A percentile compares a stretch with the other conserved stretches of the same genome.
These are phyloP conservation scores for Leucoagaricus sp. DNA, from an alignment of 1,284 basidiomycete species.

Conservation along the genomic window DNA sequence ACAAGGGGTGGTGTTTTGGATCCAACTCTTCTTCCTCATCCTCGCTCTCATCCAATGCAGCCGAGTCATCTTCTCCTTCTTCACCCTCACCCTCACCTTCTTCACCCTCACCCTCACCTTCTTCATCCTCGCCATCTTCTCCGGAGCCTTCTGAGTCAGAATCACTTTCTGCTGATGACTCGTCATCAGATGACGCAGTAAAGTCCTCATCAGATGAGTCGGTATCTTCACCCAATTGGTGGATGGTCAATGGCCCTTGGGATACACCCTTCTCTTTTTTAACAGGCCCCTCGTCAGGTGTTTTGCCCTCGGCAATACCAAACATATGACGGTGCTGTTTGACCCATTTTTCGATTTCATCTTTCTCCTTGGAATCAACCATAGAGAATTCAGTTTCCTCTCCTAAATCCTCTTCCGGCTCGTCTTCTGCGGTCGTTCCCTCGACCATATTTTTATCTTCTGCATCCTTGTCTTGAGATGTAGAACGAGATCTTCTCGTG, in stretches of 20 bases:
- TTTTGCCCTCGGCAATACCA: conserved; percentile 39
- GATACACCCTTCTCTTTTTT: conserved; percentile 14
- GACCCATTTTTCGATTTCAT: conserved; percentile 66
- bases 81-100: conserved; percentile 22
- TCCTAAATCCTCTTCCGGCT: conserved; percentile 40
- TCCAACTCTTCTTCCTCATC: conserved; percentile 49
- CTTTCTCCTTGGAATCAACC: conserved; percentile 69
- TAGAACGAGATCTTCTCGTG: conserved; percentile 37
- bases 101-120: conserved; percentile 27
- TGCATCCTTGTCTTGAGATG: conserved; percentile 19
- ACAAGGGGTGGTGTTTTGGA: conserved; percentile 59
- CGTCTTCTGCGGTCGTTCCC: conserved; percentile 18
- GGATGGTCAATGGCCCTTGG: conserved; percentile 34
- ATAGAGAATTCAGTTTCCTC: conserved; percentile 69
- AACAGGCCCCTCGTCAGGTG: conserved; percentile 19
- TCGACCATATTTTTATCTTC: conserved; percentile 32
- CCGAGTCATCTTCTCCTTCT: conserved; percentile 36
- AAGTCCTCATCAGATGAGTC: conserved; percentile 54
- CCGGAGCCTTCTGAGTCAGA: conserved; percentile 34
- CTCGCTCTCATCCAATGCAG: conserved; percentile 31
- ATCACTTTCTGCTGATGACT: conserved; percentile 26
- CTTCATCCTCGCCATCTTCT: conserved; percentile 14
- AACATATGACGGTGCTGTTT: conserved; percentile 57
- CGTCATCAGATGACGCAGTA: conserved; percentile 26
- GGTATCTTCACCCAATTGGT: conserved; percentile 47